Conservation (phyloP, 768 basidiomycete genomes). For the Suillus bovinus region DNA sequence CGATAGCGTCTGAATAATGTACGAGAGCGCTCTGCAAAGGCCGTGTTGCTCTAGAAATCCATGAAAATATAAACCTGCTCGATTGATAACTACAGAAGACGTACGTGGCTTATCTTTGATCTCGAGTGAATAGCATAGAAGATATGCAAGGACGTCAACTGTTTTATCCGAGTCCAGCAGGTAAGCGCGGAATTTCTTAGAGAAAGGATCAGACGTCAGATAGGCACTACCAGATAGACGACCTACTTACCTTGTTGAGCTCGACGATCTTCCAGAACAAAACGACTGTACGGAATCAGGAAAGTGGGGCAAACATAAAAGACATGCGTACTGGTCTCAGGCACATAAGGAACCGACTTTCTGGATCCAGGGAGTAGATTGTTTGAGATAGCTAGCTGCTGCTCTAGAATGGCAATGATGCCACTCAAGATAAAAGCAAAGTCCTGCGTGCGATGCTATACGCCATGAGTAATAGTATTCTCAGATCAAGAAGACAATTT, state of each 20-base stretch:
- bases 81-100: slow-evolving; percentile 24
- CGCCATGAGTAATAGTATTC: slow-evolving; percentile 12
- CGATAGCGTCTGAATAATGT: slow-evolving; percentile 89
- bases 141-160: slow-evolving; percentile 73
- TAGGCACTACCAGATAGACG: background rate
- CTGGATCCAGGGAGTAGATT: slow-evolving; percentile 84
- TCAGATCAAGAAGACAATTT: slow-evolving; percentile 7
- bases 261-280: slow-evolving; percentile 93
- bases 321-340: slow-evolving; percentile 70
- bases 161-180: slow-evolving; percentile 79
- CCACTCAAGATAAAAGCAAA: slow-evolving; percentile 84
- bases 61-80: slow-evolving; percentile 11
- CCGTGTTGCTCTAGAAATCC: slow-evolving; percentile 78
- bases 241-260: slow-evolving; percentile 73
- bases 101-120: slow-evolving; percentile 93
- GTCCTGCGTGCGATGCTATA: slow-evolving; percentile 86
- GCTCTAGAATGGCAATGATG: slow-evolving; percentile 62
- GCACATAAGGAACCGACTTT: slow-evolving; percentile 78
- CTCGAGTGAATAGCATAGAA: slow-evolving; percentile 81
- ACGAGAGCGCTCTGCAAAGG: slow-evolving; percentile 84
- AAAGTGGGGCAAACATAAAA: background rate
- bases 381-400: slow-evolving; percentile 73
- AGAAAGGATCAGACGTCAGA: slow-evolving; percentile 7
- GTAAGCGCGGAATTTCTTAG: slow-evolving; percentile 87
- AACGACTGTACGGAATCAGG: slow-evolving; percentile 51